Percentiles rank a stretch among this genome's conserved stretches.
These are phyloP conservation scores for Tritrichomonas foetus DNA, from an alignment of 208 protist species.

Conservation along the genomic window DNA sequence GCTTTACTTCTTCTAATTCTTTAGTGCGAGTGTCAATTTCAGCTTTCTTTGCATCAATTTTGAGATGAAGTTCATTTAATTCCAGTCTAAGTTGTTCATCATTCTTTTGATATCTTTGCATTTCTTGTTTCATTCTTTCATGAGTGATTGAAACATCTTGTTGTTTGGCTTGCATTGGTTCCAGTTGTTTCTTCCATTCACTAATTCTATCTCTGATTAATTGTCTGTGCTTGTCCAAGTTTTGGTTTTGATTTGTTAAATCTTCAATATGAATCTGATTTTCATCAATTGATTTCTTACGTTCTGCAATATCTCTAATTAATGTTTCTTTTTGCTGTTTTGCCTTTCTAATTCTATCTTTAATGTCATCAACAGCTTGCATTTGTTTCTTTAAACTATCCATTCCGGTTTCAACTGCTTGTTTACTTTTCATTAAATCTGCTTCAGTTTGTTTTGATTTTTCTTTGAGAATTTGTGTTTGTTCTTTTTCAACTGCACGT, in stretches of 20 bases:
- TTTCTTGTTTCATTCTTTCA: conserved; percentile 19
- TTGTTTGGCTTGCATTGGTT: not conserved
- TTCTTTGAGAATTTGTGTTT: not conserved
- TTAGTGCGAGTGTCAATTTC: conserved; percentile 10
- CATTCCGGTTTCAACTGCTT: not conserved
- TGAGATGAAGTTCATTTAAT: not conserved
- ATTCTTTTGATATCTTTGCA: conserved; percentile 18
- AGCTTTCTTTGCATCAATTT: not conserved
- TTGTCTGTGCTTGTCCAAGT: not conserved
- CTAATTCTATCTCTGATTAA: not conserved
- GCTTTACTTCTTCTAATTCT: not conserved
- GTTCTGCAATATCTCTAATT: not conserved
- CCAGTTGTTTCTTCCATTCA: not conserved
- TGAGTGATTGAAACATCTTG: conserved; percentile 1
- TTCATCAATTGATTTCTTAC: not conserved
- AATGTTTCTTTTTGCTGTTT: not conserved
- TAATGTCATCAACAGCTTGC: not conserved
- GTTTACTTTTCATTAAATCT: not conserved
- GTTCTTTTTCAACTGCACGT: not conserved
- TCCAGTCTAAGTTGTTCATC: not conserved
- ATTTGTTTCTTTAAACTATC: not conserved
- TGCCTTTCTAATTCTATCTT: not conserved
- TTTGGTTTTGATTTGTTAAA: not conserved
- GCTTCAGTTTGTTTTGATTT: not conserved
- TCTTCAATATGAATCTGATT: not conserved